A percentile compares a stretch with the other conserved stretches of the same genome.
These are phyloP conservation scores for Sarcodon sp. DNA, from an alignment of 768 basidiomycete species.

Conservation along the genomic window DNA sequence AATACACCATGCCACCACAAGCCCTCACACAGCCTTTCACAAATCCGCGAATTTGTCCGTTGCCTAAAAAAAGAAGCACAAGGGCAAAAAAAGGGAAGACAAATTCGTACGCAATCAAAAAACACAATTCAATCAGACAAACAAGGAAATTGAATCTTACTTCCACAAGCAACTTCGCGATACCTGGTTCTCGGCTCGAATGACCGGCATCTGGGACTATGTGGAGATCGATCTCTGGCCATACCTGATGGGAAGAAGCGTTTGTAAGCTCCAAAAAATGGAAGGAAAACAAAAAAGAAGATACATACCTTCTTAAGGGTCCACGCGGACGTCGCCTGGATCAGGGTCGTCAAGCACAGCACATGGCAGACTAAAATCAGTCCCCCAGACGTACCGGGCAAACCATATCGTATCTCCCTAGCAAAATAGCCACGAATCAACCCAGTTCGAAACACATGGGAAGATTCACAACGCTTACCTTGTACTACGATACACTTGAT, in stretches of 20 bases:
- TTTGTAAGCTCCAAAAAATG: background rate
- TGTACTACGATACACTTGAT: conserved; percentile 77
- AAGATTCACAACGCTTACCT: conserved; percentile 21
- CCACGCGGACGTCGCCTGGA: conserved; percentile 66
- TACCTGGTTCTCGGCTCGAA: conserved; percentile 66
- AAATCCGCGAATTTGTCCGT: conserved; percentile 31
- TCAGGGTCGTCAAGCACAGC: background rate
- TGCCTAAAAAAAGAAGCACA: conserved; percentile 16
- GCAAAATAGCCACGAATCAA: no score
- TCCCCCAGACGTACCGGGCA: conserved; percentile 48
- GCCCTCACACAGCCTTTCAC: conserved; percentile 1
- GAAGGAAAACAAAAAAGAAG: background rate
- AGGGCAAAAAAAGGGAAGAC: no score
- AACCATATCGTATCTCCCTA: conserved; percentile 65
- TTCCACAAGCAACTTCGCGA: conserved; percentile 55
- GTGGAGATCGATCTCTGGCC: conserved; percentile 66
- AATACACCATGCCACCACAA: no score
- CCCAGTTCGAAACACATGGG: no score
- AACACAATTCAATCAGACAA: background rate
- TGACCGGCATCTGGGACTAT: conserved; percentile 85
- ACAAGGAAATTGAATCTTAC: conserved; percentile 21
- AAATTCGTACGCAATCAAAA: no score
- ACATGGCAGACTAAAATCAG: background rate
- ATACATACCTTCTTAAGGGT: conserved; percentile 52
- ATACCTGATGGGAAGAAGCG: conserved; percentile 27